Evolutionary conservation across 129 eudicot species (phyloP).

Genomic region (Dittrichia graveolens): DNA sequence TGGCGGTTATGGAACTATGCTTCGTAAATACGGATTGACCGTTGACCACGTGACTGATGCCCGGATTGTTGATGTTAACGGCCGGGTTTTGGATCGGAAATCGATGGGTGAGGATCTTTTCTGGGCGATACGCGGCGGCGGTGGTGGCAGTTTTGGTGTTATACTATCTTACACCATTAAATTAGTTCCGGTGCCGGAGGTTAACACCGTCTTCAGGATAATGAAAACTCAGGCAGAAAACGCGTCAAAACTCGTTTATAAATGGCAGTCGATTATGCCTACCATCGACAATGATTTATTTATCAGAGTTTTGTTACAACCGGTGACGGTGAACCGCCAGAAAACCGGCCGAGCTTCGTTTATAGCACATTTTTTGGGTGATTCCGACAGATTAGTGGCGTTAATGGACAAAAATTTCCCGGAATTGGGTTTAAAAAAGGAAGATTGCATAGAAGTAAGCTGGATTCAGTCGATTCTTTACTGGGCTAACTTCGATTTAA

Average conservation of each 20-base stretch:
- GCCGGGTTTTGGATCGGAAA: slow-evolving; percentile 33
- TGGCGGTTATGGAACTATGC: slow-evolving; percentile 53
- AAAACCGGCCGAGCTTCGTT: slow-evolving; percentile 42
- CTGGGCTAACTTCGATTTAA: slow-evolving; percentile 38
- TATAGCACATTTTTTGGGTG: slow-evolving; percentile 46
- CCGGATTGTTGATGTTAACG: slow-evolving; percentile 30
- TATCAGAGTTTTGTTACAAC: slow-evolving; percentile 41
- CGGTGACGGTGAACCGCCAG: slow-evolving; percentile 25
- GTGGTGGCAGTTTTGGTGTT: slow-evolving; percentile 59
- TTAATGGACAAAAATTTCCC: slow-evolving; percentile 38
- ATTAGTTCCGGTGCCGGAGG: slow-evolving; percentile 43
- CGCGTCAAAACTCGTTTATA: slow-evolving; percentile 31
- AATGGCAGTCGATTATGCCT: slow-evolving; percentile 41
- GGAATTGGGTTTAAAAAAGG: slow-evolving; percentile 40
- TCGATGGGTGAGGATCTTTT: slow-evolving; percentile 65
- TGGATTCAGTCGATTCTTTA: slow-evolving; percentile 48
- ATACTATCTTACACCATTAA: slow-evolving; percentile 42
- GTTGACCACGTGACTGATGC: slow-evolving; percentile 55
- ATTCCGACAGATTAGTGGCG: slow-evolving; percentile 28
- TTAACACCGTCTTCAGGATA: slow-evolving; percentile 44
- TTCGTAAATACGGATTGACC: slow-evolving; percentile 45
- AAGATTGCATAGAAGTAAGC: slow-evolving; percentile 46
- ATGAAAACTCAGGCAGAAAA: slow-evolving; percentile 28
- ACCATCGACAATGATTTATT: slow-evolving; percentile 40
- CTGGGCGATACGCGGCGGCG: slow-evolving; percentile 62